These are phyloP conservation scores for Agroathelia rolfsii DNA, from an alignment of 1,284 basidiomycete genomes.

Conservation along the genomic window DNA sequence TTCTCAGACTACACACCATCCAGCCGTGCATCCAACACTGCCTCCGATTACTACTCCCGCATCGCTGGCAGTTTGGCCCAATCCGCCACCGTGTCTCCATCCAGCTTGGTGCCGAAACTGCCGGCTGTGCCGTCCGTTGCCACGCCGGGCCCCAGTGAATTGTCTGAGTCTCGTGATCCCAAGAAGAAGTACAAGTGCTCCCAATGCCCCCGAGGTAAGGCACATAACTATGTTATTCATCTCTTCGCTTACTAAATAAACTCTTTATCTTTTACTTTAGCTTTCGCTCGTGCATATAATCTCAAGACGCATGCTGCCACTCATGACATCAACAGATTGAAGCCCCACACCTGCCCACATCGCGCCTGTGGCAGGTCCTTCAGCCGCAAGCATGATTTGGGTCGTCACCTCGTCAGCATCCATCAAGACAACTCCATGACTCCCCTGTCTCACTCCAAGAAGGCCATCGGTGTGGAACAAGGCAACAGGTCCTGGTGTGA, in stretches of 20 bases:
- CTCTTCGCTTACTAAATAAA: conserved; percentile 7
- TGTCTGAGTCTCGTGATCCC: conserved; percentile 39
- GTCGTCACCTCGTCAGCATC: conserved; percentile 77
- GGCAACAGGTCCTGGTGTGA: conserved; percentile 63
- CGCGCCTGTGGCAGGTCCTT: conserved; percentile 76
- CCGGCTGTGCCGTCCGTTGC: conserved; percentile 34
- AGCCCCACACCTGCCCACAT: conserved; percentile 78
- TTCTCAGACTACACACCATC: conserved; percentile 55
- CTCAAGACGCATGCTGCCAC: conserved; percentile 86
- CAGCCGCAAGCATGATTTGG: conserved; percentile 83
- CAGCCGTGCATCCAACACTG: conserved; percentile 33
- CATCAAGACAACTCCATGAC: conserved; percentile 58
- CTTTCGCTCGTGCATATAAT: conserved; percentile 85
- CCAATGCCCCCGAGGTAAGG: conserved; percentile 58
- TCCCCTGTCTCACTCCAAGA: conserved; percentile 30
- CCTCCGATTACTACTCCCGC: conserved; percentile 45
- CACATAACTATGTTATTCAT: conserved; percentile 10
- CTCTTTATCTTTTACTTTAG: conserved; percentile 26
- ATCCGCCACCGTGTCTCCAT: conserved; percentile 44
- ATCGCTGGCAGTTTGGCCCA: conserved; percentile 23
- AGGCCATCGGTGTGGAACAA: conserved; percentile 51
- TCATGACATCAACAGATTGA: conserved; percentile 78
- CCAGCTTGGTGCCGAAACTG: conserved; percentile 42
- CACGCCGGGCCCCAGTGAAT: conserved; percentile 26
- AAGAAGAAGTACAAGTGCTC: conserved; percentile 70